These are phyloP conservation scores for Brettanomyces naardenensis DNA, from an alignment of 805 yeast species.

Conservation along the genomic window DNA sequence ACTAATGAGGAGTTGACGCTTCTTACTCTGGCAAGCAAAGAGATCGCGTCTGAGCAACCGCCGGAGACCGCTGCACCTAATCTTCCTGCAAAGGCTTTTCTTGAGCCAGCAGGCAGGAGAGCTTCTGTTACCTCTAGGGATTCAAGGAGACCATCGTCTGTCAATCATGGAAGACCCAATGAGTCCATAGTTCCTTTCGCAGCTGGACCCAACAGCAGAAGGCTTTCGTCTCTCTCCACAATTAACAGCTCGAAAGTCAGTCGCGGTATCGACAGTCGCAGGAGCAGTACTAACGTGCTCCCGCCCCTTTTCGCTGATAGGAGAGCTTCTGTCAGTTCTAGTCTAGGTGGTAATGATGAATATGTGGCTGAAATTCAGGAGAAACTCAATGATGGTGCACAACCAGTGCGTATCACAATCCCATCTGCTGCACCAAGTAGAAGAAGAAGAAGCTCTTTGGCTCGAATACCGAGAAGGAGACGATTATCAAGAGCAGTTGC, in stretches of 20 bases:
- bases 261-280: conserved; percentile 8
- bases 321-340: conserved; percentile 4
- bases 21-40: too few species aligned
- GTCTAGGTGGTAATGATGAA: neutral
- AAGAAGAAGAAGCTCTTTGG: conserved; percentile 1
- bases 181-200: conserved; percentile 1
- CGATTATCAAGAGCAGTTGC: conserved; percentile 7
- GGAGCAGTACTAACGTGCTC: conserved; percentile 7
- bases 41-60: too few species aligned
- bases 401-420: conserved; percentile 2
- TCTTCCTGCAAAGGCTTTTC: too few species aligned
- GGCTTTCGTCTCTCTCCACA: conserved; percentile 19
- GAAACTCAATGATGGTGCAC: conserved; percentile 1
- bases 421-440: conserved; percentile 2
- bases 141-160: conserved; percentile 2
- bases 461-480: conserved; percentile 5
- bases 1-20: conserved; percentile 1
- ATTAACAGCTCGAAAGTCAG: conserved; percentile 6
- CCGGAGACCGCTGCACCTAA: too few species aligned
- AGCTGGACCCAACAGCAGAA: conserved; percentile 7
- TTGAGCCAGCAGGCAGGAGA: too few species aligned
- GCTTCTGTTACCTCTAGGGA: conserved; percentile 4
- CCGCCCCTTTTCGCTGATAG: conserved; percentile 3
- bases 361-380: conserved; percentile 2
- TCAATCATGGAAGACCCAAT: conserved; percentile 6